Percentiles rank a stretch among this genome's conserved stretches.
These are phyloP conservation scores for Solanum hybrid DNA, from an alignment of 305 asterid genomes.

Conservation along the genomic window DNA sequence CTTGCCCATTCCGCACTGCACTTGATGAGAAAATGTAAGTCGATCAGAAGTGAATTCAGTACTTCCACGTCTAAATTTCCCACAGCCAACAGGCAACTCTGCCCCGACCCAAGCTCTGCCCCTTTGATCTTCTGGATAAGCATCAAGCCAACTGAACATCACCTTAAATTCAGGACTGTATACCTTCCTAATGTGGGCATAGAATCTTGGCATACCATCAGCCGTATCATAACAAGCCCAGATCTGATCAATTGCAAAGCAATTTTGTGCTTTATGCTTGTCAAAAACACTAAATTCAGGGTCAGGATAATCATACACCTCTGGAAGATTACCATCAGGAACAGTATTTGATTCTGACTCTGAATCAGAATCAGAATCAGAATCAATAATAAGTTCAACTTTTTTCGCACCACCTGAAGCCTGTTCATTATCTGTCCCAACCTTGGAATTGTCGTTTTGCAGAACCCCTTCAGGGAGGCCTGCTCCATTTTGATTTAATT, in stretches of 20 bases:
- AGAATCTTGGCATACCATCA: conserved; percentile 81
- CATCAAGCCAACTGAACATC: conserved; percentile 62
- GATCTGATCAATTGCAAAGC: conserved; percentile 42
- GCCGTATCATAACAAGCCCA: conserved; percentile 69
- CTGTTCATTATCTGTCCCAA: conserved; percentile 7
- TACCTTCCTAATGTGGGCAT: conserved; percentile 52
- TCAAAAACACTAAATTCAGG: conserved; percentile 68
- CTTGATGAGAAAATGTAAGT: conserved; percentile 53
- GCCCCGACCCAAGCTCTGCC: conserved; percentile 30
- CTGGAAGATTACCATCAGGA: conserved; percentile 10
- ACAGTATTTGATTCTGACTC: background rate
- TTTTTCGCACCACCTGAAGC: background rate
- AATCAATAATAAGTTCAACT: conserved; percentile 20
- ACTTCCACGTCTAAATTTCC: conserved; percentile 34
- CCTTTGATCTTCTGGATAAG: conserved; percentile 35
- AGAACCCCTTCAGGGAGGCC: conserved; percentile 8
- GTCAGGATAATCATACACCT: conserved; percentile 31
- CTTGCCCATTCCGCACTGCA: conserved; percentile 33
- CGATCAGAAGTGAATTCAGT: background rate
- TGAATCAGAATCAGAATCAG: conserved; percentile 9
- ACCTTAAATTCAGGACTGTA: conserved; percentile 38
- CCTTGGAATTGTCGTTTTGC: conserved; percentile 4
- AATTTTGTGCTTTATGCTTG: conserved; percentile 25
- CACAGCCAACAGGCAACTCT: conserved; percentile 72
- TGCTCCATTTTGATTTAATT: background rate